Evolutionary conservation across 176 grass and related monocot genomes (phyloP).

Genomic region (Melocanna baccifera): DNA sequence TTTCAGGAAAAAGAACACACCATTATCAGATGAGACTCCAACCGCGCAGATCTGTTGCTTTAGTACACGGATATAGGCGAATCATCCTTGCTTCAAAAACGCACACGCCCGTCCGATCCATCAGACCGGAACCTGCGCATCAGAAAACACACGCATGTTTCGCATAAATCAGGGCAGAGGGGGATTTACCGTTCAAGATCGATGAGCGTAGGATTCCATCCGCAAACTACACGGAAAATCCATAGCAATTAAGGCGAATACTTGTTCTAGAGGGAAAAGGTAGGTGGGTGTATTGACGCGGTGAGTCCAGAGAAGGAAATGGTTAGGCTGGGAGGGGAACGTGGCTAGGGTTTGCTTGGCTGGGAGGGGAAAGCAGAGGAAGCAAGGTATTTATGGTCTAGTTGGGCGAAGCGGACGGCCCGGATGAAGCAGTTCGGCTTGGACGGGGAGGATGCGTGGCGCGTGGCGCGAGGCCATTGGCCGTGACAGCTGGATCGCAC

Average conservation of each 20-base stretch:
- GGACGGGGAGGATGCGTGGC: neutral
- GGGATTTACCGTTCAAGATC: neutral
- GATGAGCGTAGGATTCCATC: neutral
- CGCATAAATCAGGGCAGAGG: neutral
- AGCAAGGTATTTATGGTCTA: constrained; percentile 38
- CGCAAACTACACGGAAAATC: fast-evolving
- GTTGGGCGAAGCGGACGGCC: neutral
- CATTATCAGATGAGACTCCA: neutral
- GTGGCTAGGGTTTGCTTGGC: neutral
- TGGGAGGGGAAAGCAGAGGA: neutral
- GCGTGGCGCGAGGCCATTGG: constrained; percentile 8
- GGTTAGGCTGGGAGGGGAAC: neutral
- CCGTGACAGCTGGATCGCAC: constrained; percentile 31
- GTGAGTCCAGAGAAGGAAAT: neutral
- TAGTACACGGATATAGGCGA: neutral
- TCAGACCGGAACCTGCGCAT: neutral
- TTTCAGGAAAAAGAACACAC: neutral
- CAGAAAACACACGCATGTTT: neutral
- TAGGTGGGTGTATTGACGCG: neutral
- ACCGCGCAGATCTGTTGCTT: neutral
- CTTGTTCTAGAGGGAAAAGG: neutral
- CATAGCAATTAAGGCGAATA: neutral
- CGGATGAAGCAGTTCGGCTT: neutral
- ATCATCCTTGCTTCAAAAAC: neutral
- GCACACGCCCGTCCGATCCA: neutral